These are phyloP conservation scores for Globisporangium recalcitrans DNA, from an alignment of 352 stramenopile species.

Conservation along the genomic window DNA sequence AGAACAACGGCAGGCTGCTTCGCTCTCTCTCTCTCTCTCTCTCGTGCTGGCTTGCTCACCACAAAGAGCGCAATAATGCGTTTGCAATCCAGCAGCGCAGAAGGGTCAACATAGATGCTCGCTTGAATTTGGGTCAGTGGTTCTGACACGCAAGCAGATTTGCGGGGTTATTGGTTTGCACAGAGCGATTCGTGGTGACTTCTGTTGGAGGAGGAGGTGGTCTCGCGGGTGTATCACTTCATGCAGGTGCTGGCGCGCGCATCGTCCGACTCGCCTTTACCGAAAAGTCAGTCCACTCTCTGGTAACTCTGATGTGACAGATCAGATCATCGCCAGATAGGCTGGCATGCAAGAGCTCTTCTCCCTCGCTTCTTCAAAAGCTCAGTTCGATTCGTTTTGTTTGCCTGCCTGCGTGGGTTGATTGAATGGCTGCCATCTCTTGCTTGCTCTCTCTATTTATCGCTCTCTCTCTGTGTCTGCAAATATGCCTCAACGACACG, in stretches of 20 bases:
- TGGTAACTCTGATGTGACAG: slow-evolving; percentile 11
- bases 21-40: background rate
- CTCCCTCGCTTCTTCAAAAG: background rate
- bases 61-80: background rate
- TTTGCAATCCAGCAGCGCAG: background rate
- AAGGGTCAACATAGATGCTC: no score
- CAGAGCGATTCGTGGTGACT: no score
- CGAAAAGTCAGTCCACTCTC: no score
- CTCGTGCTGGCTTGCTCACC: background rate
- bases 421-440: background rate
- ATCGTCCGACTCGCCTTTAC: no score
- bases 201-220: no score
- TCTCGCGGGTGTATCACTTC: no score
- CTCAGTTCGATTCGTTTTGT: no score
- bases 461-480: background rate
- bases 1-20: background rate
- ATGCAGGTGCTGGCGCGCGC: no score
- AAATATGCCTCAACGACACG: background rate
- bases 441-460: background rate
- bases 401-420: background rate
- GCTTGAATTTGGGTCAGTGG: no score
- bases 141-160: background rate
- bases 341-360: background rate
- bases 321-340: slow-evolving; percentile 9
- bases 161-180: background rate